Percentiles rank a stretch among this genome's conserved stretches.
phyloP scores from a whole-genome alignment of 2,329 filamentous ascomycete species.

The Colletotrichum spinosum region DNA sequence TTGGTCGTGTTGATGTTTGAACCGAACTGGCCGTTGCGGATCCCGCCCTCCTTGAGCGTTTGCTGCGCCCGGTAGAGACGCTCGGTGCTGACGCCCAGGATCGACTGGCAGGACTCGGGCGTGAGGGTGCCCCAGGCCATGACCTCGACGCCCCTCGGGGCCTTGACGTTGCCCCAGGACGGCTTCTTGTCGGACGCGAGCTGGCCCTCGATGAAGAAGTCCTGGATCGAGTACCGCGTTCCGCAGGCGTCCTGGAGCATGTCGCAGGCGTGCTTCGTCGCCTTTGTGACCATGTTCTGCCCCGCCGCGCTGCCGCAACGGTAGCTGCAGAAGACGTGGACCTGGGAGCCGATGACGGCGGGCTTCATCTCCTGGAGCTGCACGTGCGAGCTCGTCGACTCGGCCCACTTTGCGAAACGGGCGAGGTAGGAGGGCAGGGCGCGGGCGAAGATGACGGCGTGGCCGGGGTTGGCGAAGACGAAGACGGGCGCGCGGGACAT shows the following conservation, averaged over 20 bases:
- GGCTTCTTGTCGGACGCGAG: slow-evolving; percentile 25
- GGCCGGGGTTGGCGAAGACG: slow-evolving; percentile 7
- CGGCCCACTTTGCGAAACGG: slow-evolving; percentile 8
- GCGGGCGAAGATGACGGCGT: slow-evolving; percentile 11
- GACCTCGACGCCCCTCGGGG: slow-evolving; percentile 14
- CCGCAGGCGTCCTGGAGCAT: neutral
- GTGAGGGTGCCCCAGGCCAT: slow-evolving; percentile 25
- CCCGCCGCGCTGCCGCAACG: slow-evolving; percentile 14
- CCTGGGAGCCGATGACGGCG: slow-evolving; percentile 17
- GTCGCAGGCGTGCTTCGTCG: slow-evolving; percentile 18
- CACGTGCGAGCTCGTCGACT: slow-evolving; percentile 16
- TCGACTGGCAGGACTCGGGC: neutral
- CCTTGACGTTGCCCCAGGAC: slow-evolving; percentile 19
- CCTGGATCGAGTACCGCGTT: slow-evolving; percentile 2
- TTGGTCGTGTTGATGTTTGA: slow-evolving; percentile 24
- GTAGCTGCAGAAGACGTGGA: slow-evolving; percentile 20
- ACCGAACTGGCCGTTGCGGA: slow-evolving; percentile 23
- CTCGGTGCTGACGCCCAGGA: slow-evolving; percentile 7
- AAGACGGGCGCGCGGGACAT: slow-evolving; percentile 18
- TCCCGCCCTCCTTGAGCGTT: slow-evolving; percentile 13
- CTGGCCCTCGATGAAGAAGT: slow-evolving; percentile 21
- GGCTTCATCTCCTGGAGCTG: slow-evolving; percentile 9
- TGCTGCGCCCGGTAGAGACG: slow-evolving; percentile 3
- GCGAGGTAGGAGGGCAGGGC: slow-evolving; percentile 7
- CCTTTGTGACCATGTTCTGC: slow-evolving; percentile 25